Base-by-base conservation (phyloP, 2,329 filamentous ascomycete species). In the Annulohypoxylon truncatum region DNA sequence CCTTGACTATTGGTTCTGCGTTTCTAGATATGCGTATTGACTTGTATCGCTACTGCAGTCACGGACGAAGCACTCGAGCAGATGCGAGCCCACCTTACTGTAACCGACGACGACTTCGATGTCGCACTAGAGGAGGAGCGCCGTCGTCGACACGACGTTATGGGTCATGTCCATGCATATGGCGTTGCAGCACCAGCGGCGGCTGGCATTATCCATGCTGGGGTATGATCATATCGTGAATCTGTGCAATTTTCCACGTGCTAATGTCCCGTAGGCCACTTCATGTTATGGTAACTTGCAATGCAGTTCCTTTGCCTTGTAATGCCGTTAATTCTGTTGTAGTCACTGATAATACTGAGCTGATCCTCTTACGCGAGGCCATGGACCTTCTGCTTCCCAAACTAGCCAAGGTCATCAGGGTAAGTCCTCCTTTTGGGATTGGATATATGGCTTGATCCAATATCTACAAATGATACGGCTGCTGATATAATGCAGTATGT, bases 161-260 rank as follows among this genome's bases (percentile, higher is more conserved):
- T 90, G 88, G 87, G 87, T 2, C 89, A 92, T 74, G 90, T 95
- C 50, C 88, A 93, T 71, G 89, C 91, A 12, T 95, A 90, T 77
- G 93, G 92, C 2, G 80, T 85, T 70, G 89, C 71, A 44, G 73
- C 73, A 15, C 74, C 74, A 8, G 61, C 72, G 22, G 71, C 74
- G 18, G 92, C 91, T 12, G 92, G 92, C 31, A 92, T 96, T 72
- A 95, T 97, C 65, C 94, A 97, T 78, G 61, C 89, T 86, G 78
- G 91, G 90, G 61, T 64, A 64, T 44, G 55, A 29, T 52, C 13
- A 52, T 52, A 28, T 52, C 22, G 29, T 56, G 28, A 56, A 35
- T 9, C 15, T 44, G 28, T 33, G 28, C 6, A n/a, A 28, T 18
- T 9, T 12, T 38, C 22, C 22, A 60, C 38, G 51, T 51, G 46